phyloP scores from a whole-genome alignment of 1,284 basidiomycete genomes.

The Fomitopsis betulina region DNA sequence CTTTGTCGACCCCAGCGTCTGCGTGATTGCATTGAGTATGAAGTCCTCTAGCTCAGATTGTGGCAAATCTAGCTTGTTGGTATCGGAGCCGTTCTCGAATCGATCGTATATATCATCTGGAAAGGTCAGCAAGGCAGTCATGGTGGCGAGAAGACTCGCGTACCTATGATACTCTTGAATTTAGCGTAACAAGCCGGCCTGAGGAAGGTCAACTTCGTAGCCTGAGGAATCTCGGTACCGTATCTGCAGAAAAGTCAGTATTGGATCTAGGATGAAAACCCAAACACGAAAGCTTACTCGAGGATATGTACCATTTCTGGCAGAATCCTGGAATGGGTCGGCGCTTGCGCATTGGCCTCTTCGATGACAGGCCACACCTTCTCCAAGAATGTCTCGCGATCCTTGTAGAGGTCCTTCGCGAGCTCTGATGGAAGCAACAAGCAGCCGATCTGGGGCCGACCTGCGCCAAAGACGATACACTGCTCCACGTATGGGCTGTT shows the following conservation, averaged over 20 bases:
- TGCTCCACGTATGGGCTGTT: slow-evolving; percentile 38
- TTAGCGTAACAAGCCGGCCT: slow-evolving; percentile 42
- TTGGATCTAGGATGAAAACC: neutral
- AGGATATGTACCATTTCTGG: slow-evolving; percentile 49
- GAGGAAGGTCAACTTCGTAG: slow-evolving; percentile 43
- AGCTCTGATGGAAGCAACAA: slow-evolving; percentile 51
- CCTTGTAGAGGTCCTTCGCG: slow-evolving; percentile 30
- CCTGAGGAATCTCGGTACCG: slow-evolving; percentile 36
- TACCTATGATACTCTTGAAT: slow-evolving; percentile 42
- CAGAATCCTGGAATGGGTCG: slow-evolving; percentile 46
- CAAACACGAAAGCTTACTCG: slow-evolving; percentile 26
- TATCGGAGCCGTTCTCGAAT: slow-evolving; percentile 37
- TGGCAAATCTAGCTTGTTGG: slow-evolving; percentile 25
- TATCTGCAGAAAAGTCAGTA: neutral
- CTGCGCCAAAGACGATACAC: slow-evolving; percentile 57
- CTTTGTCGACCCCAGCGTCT: slow-evolving; percentile 30
- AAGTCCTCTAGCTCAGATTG: slow-evolving; percentile 34
- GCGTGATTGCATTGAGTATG: slow-evolving; percentile 30
- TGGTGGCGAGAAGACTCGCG: slow-evolving; percentile 2
- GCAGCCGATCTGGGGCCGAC: slow-evolving; percentile 46
- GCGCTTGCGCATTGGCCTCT: slow-evolving; percentile 45
- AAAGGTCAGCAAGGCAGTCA: neutral
- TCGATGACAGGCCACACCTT: slow-evolving; percentile 45
- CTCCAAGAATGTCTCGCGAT: slow-evolving; percentile 32
- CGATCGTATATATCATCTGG: slow-evolving; percentile 38